Evolutionary conservation across 306 rosid species (phyloP), one percentile per base, ranked within the genome.

Genomic region (Pyrus bretschneideri): DNA sequence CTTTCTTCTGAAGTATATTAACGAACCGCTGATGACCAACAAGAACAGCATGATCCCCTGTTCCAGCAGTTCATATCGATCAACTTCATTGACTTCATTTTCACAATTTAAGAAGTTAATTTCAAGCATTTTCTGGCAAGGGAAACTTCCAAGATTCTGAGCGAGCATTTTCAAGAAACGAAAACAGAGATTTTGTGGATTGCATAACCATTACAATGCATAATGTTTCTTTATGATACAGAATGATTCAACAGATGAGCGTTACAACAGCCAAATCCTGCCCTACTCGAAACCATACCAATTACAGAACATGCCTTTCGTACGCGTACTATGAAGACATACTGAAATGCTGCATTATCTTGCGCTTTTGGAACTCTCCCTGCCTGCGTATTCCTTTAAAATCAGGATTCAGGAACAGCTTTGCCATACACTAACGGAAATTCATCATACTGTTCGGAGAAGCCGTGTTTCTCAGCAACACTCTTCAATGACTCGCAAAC

Each of bases 41-140:
- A 92, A 63, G 81, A 85, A 71, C 5, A 92, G 70, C 84, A 85
- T 69, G 69, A 89, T 30, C 76, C 81, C 85, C 96, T 94, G 96
- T 57, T 82, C 84, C 57, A 71, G 69, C 15, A 45, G 75, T 73
- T 52, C 23, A 73, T 23, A 30, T 25, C 27, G 27, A 25, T 25
- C 27, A 25, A 25, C 33, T 30, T 30, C 33, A 0, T 30, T 30
- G 33, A 30, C 33, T 30, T 30, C 33, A 30, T 30, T 30, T 30
- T 2, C 15, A 46, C 7, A 46, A 46, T 4, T 14, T 46, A 13
- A 46, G 11, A 12, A 4, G 54, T 1, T 46, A 14, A 46, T 14
- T 46, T 14, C 54, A 4, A 46, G 54, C 54, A 46, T 14, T 46
- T 14, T 46, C 54, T 14, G 54, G 54, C 54, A 46, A 46, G 54